A percentile compares a stretch with the other conserved stretches of the same genome.
Evolutionary conservation across 148 eudicot species (phyloP).

Genomic region (Silene uniflora): DNA sequence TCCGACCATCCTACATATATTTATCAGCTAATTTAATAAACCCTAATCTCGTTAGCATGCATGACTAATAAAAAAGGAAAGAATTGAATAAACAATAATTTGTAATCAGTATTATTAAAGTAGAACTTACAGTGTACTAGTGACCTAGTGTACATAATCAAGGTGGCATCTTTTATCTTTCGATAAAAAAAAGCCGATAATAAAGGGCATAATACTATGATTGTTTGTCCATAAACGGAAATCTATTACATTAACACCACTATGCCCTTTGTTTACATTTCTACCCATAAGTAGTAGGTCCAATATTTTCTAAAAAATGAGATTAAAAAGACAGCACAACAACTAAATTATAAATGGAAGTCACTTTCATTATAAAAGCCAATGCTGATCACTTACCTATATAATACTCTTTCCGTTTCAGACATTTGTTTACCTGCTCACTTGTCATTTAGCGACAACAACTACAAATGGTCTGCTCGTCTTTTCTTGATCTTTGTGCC

Average conservation of each 20-base stretch:
- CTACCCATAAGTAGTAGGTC: background rate
- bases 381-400: too few species aligned
- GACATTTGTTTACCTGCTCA: too few species aligned
- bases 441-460: too few species aligned
- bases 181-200: background rate
- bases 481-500: too few species aligned
- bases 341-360: background rate
- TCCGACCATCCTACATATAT: background rate
- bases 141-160: background rate
- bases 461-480: too few species aligned
- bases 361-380: background rate
- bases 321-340: background rate
- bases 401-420: too few species aligned
- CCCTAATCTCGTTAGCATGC: background rate
- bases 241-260: background rate
- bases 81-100: background rate
- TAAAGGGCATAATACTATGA: background rate
- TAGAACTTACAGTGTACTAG: background rate
- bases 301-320: background rate
- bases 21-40: background rate
- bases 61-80: background rate
- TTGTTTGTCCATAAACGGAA: constrained; percentile 1
- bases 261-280: background rate
- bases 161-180: background rate
- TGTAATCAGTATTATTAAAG: background rate